Evolutionary conservation across 768 basidiomycete genomes (phyloP).

Genomic region (Kwoniella heveanensis): DNA sequence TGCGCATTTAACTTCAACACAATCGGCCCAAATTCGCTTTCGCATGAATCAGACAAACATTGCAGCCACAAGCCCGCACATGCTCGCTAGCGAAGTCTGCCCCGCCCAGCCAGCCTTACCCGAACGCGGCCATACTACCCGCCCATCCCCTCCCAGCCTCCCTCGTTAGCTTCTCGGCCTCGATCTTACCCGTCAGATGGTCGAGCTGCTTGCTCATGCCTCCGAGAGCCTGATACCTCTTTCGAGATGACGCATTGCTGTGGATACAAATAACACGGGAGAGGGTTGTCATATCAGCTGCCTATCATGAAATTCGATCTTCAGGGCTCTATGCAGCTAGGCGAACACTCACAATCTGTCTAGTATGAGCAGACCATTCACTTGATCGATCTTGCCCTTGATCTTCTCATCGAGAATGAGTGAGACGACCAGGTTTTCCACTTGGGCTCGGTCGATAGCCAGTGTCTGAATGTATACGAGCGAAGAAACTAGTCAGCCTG

Average conservation of each 20-base stretch:
- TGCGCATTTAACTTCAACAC: too few species aligned
- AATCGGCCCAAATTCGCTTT: too few species aligned
- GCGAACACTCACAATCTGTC: constrained; percentile 65
- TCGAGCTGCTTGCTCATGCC: constrained; percentile 18
- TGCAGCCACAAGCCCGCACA: too few species aligned
- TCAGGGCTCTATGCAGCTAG: background rate
- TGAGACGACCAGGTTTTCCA: constrained; percentile 88
- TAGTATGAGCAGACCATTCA: constrained; percentile 86
- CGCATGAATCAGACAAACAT: too few species aligned
- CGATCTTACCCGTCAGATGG: constrained; percentile 15
- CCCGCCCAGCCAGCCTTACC: background rate
- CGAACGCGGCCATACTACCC: constrained; percentile 14
- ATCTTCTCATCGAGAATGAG: constrained; percentile 97
- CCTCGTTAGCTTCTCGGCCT: constrained; percentile 24
- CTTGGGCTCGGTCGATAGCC: constrained; percentile 86
- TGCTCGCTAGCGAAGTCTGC: too few species aligned
- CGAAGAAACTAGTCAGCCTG: background rate
- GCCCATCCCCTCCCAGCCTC: constrained; percentile 14
- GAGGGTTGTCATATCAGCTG: background rate
- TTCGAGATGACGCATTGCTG: constrained; percentile 19
- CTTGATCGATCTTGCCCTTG: constrained; percentile 94
- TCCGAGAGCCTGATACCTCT: constrained; percentile 20
- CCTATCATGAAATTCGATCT: background rate
- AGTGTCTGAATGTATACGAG: constrained; percentile 69
- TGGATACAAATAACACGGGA: background rate